Conservation (phyloP, 805 yeast species). For the Priceomyces carsonii region DNA sequence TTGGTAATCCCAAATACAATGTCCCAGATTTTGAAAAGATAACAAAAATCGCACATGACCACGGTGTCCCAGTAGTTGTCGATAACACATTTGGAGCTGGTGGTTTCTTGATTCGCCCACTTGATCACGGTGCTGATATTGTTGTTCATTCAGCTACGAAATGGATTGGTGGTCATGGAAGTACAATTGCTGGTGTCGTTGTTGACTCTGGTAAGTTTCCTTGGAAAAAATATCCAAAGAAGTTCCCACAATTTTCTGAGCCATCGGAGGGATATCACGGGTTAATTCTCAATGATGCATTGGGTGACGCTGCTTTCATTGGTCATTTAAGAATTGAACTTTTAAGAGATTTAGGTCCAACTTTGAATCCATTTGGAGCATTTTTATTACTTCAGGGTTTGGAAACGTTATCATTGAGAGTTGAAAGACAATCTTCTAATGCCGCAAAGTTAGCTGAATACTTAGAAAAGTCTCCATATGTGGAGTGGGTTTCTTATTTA, state of each 20-base stretch:
- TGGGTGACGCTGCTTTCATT: conserved; percentile 78
- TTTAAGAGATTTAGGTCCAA: conserved; percentile 90
- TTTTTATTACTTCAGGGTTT: conserved; percentile 88
- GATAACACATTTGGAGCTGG: conserved; percentile 98
- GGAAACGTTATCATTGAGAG: conserved; percentile 91
- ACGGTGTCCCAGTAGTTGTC: conserved; percentile 87
- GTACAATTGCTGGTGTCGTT: conserved; percentile 88
- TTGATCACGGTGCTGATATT: conserved; percentile 88
- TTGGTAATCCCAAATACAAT: conserved; percentile 91
- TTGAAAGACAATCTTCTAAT: conserved; percentile 86
- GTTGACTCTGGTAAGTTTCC: conserved; percentile 93
- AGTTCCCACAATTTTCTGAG: conserved; percentile 86
- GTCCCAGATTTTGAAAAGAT: conserved; percentile 87
- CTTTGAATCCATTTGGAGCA: conserved; percentile 83
- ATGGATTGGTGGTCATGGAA: conserved; percentile 98
- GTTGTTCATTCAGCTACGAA: conserved; percentile 94
- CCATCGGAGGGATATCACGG: conserved; percentile 97
- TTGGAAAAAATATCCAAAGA: conserved; percentile 81
- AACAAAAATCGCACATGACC: conserved; percentile 73
- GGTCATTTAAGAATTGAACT: conserved; percentile 80
- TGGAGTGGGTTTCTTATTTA: conserved; percentile 88
- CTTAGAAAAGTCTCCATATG: conserved; percentile 71
- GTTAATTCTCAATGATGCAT: conserved; percentile 72
- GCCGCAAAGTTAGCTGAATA: conserved; percentile 77
- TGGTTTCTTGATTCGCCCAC: conserved; percentile 81